Base-by-base conservation (phyloP, 2,329 filamentous ascomycete genomes). In the Boeremia lycopersici region DNA sequence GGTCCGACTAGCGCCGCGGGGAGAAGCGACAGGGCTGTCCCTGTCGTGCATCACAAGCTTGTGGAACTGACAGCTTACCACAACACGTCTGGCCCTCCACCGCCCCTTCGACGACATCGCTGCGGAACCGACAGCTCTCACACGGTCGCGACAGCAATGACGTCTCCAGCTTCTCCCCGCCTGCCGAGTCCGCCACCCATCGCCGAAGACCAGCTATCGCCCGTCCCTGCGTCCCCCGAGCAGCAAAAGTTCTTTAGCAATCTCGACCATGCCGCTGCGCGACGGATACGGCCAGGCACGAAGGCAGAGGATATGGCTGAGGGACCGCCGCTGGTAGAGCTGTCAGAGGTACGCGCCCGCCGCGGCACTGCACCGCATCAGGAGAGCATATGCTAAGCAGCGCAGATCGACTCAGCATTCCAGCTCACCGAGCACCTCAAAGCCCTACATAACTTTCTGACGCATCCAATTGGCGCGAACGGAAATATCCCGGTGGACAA, bases 361-460 rank as follows among this genome's bases (percentile, higher is more conserved):
- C 36, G 23, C 30, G 8, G 34, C 28, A 11, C 8, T 10, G 5
- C 39, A n/a, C 26, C 15, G n/a, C 25, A 38, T 34, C 28, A 34
- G 38, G 49, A 38, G 48, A 23, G 40, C 33, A 53, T 30, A 42
- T 53, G 55, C 63, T 72, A 57, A 72, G 15, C 50, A 44, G 47
- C 25, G 36, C 61, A 97, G 90, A 91, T 99, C 64, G 93, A 99
- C 73, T 98, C 93, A 19, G 90, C 95, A 39, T 99, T 98, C 74
- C 95, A 97, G 75, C 86, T 98, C 15, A 96, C 97, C 76, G 95
- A 99, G 77, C 93, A 99, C 72, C 88, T 99, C 49, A 93, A 96
- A 75, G 91, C 95, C 31, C 85, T 97, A 13, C 91, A 98, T 79
- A 87, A 93, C 75, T 82, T 89, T 73, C 88, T 90, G 73, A 96